Percentiles rank a stretch among this genome's conserved stretches.
These are phyloP conservation scores for Russula sp. DNA, from an alignment of 768 basidiomycete species.

Conservation along the genomic window DNA sequence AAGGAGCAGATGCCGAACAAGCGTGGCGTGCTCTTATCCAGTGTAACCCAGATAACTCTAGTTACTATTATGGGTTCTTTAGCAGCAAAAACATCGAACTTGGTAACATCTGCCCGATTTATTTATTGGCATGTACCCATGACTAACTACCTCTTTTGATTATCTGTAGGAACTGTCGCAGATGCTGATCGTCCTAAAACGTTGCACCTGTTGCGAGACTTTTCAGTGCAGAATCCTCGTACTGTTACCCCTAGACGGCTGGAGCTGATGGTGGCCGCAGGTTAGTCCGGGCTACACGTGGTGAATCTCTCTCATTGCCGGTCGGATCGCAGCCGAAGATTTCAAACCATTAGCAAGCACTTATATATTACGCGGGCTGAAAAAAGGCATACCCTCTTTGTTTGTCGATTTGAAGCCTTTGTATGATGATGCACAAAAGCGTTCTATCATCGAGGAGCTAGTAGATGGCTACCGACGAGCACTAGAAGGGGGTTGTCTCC, in stretches of 20 bases:
- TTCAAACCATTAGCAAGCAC: constrained; percentile 59
- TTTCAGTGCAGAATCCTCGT: constrained; percentile 57
- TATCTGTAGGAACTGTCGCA: constrained; percentile 34
- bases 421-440: constrained; percentile 62
- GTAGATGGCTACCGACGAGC: constrained; percentile 45
- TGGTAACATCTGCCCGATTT: constrained; percentile 39
- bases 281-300: constrained; percentile 27
- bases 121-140: background rate
- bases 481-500: constrained; percentile 30
- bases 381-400: constrained; percentile 86
- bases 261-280: constrained; percentile 58
- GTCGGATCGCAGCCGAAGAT: constrained; percentile 43
- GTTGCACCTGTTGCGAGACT: constrained; percentile 50
- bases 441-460: constrained; percentile 59
- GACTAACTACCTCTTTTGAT: background rate
- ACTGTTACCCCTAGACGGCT: constrained; percentile 70
- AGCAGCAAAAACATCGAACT: constrained; percentile 57
- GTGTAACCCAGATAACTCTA: constrained; percentile 76
- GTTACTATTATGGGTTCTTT: constrained; percentile 75
- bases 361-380: constrained; percentile 66
- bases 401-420: constrained; percentile 89
- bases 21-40: constrained; percentile 79
- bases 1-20: constrained; percentile 64
- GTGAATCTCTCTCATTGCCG: background rate
- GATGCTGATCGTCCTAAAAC: constrained; percentile 50